Percentiles rank a stretch among this genome's conserved stretches.
Evolutionary conservation across 1,284 basidiomycete genomes (phyloP).

Genomic region (Gomphus bonarii): DNA sequence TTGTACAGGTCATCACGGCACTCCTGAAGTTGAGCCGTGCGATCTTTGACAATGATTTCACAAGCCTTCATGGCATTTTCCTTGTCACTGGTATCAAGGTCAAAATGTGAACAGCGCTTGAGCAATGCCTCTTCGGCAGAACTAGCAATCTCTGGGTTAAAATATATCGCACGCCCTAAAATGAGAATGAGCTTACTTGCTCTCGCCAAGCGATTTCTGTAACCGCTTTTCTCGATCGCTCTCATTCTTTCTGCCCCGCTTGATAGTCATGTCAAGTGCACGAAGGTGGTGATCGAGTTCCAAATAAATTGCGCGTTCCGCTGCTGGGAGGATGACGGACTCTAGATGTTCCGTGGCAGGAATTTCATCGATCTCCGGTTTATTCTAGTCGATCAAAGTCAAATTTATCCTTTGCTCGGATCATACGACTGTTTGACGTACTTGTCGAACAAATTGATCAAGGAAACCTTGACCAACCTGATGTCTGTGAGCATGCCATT

Average conservation of each 20-base stretch:
- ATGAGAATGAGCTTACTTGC: conserved; percentile 45
- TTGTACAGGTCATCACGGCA: conserved; percentile 68
- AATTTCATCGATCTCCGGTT: conserved; percentile 95
- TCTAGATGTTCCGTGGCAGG: conserved; percentile 64
- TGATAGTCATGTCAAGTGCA: conserved; percentile 81
- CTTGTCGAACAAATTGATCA: conserved; percentile 77
- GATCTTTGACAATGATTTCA: conserved; percentile 81
- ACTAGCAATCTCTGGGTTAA: conserved; percentile 26
- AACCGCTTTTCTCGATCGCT: conserved; percentile 87
- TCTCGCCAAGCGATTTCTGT: conserved; percentile 80
- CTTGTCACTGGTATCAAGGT: conserved; percentile 64
- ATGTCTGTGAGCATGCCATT: conserved; percentile 88
- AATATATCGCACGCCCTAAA: neutral
- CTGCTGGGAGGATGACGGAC: conserved; percentile 73
- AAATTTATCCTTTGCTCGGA: neutral
- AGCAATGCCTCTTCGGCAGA: conserved; percentile 85
- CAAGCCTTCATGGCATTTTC: conserved; percentile 85
- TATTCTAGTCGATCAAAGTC: conserved; percentile 47
- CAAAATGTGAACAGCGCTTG: conserved; percentile 91
- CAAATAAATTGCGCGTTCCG: conserved; percentile 90
- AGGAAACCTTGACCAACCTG: conserved; percentile 78
- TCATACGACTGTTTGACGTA: conserved; percentile 22
- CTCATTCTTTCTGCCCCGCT: conserved; percentile 76
- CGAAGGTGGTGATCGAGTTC: conserved; percentile 93
- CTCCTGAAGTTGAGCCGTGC: conserved; percentile 66